A percentile compares a stretch with the other conserved stretches of the same genome.
Conservation (phyloP, 208 protist genomes). For the Acanthamoeba culbertsoni region DNA sequence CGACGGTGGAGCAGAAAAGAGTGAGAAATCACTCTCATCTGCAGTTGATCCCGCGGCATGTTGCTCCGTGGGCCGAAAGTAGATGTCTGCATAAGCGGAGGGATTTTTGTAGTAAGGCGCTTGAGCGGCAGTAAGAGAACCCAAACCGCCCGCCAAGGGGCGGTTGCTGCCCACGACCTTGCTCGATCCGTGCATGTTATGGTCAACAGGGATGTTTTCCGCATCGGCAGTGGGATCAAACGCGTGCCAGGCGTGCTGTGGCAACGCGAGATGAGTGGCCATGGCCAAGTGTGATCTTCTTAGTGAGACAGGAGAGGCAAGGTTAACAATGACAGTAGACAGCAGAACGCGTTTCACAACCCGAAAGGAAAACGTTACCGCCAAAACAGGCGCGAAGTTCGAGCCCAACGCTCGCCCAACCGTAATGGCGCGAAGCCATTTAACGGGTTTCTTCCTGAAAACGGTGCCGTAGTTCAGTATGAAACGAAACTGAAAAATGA, state of each 20-base stretch:
- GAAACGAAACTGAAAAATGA: too few relatives aligned
- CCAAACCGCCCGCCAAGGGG: not conserved
- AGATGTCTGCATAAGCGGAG: too few relatives aligned
- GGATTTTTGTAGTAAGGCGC: too few relatives aligned
- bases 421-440: too few relatives aligned
- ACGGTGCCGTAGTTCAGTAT: too few relatives aligned
- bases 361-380: too few relatives aligned
- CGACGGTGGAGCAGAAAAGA: conserved; percentile 37
- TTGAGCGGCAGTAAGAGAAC: not conserved
- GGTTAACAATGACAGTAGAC: too few relatives aligned
- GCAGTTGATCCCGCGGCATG: not conserved
- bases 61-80: too few relatives aligned
- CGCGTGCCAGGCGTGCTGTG: not conserved
- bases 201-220: not conserved
- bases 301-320: not conserved
- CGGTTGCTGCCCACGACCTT: conserved; percentile 20
- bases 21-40: conserved; percentile 8
- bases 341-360: too few relatives aligned
- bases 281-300: not conserved
- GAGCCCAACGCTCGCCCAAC: too few relatives aligned
- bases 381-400: too few relatives aligned
- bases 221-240: not conserved
- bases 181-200: not conserved
- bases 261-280: conserved; percentile 1
- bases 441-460: too few relatives aligned